A percentile compares a stretch with the other conserved stretches of the same genome.
These are phyloP conservation scores for Penstemon davidsonii DNA, from an alignment of 257 asterid species.

Conservation along the genomic window DNA sequence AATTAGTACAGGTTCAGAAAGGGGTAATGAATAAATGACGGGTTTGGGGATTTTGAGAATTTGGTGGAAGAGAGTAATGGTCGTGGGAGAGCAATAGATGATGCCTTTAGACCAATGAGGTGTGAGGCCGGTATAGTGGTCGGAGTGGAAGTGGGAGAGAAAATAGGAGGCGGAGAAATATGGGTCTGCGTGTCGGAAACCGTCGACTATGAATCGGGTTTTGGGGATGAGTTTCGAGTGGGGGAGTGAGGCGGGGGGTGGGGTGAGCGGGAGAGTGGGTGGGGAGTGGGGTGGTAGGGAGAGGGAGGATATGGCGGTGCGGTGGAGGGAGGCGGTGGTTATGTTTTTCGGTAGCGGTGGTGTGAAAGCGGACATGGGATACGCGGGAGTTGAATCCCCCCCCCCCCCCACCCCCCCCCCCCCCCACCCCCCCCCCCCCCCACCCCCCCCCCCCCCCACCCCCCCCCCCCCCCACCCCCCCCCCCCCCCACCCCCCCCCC, in stretches of 20 bases:
- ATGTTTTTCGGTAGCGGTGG: slow-evolving; percentile 46
- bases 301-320: slow-evolving; percentile 48
- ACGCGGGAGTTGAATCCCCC: slow-evolving; percentile 31
- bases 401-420: too few species aligned
- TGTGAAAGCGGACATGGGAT: slow-evolving; percentile 46
- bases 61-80: slow-evolving; percentile 67
- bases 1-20: slow-evolving; percentile 41
- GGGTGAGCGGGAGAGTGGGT: slow-evolving; percentile 37
- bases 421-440: too few species aligned
- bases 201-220: slow-evolving; percentile 86
- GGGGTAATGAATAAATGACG: slow-evolving; percentile 54
- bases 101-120: slow-evolving; percentile 77
- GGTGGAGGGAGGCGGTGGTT: slow-evolving; percentile 53
- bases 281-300: slow-evolving; percentile 39
- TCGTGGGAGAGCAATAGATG: slow-evolving; percentile 66
- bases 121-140: slow-evolving; percentile 80
- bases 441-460: too few species aligned
- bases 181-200: slow-evolving; percentile 61
- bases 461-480: too few species aligned
- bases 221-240: slow-evolving; percentile 70
- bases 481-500: too few species aligned
- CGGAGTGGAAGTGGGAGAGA: slow-evolving; percentile 96
- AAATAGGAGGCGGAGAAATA: slow-evolving; percentile 73
- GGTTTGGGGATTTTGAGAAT: slow-evolving; percentile 57
- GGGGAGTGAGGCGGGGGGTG: slow-evolving; percentile 55